Evolutionary conservation across 139 green algal genomes (phyloP).

Genomic region (Chlamydomonas schloesseri): DNA sequence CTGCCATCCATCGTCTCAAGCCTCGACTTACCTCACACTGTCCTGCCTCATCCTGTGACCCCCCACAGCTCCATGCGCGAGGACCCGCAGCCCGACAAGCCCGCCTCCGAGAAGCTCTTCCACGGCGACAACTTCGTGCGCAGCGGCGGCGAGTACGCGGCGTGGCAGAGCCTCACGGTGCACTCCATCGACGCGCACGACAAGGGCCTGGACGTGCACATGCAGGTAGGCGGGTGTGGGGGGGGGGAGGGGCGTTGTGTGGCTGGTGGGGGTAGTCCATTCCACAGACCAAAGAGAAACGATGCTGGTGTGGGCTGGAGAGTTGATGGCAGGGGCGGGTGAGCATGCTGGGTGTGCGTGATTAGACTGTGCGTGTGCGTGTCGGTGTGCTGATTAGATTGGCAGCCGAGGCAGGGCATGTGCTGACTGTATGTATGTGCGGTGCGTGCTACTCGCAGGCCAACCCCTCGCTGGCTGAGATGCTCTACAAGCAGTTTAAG

Average conservation of each 20-base stretch:
- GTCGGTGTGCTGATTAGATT: too few relatives aligned
- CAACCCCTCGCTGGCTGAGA: constrained; percentile 91
- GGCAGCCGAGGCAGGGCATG: neutral
- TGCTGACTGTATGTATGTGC: neutral
- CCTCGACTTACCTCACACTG: too few relatives aligned
- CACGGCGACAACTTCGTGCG: constrained; percentile 96
- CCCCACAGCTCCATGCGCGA: constrained; percentile 91
- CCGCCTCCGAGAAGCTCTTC: constrained; percentile 77
- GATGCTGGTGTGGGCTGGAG: neutral
- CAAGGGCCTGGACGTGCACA: constrained; percentile 88
- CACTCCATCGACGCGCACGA: constrained; percentile 89
- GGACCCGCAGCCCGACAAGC: constrained; percentile 85
- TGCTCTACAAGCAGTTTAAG: constrained; percentile 91
- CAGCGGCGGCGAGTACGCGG: constrained; percentile 80
- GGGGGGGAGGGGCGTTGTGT: neutral
- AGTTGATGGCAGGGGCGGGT: too few relatives aligned
- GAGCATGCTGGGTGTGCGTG: too few relatives aligned
- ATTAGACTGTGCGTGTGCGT: too few relatives aligned
- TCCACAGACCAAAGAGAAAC: too few relatives aligned
- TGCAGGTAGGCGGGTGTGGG: constrained; percentile 21
- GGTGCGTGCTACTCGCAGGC: constrained; percentile 58
- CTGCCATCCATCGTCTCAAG: too few relatives aligned
- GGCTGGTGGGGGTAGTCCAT: too few relatives aligned
- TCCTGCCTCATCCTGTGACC: too few relatives aligned
- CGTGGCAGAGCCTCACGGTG: constrained; percentile 87